Base-by-base conservation (phyloP, 192 early-diverging fungal genomes). In the Rhizophlyctis rosea region DNA sequence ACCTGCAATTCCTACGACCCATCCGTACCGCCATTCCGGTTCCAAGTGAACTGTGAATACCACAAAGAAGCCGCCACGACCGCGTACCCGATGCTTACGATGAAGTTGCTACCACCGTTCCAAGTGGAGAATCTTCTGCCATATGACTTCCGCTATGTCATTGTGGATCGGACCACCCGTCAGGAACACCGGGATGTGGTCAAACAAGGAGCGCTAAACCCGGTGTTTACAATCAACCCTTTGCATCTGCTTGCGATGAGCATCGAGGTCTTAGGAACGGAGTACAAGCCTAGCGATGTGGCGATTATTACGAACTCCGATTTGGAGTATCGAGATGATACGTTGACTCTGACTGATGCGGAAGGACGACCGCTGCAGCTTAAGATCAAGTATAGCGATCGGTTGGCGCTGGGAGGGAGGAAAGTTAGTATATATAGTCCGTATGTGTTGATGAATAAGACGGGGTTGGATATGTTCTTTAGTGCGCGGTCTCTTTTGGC, bases 71-170 rank as follows among this genome's bases (percentile, higher is more conserved):
- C 32, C 0, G 62, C 33, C 13, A 60, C 24, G 35, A 56, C 51
- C 24, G 49, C 39, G 7, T 80, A 83, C 65, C 81, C 81, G 23
- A 62, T 64, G n/a, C 47, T 84, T 52, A 75, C 63, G 2, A 74
- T 81, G 33, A 59, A 63, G 61, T 50, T 84, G 1, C 28, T 78
- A 3, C 69, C 79, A 52, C 94, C 94, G 33, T 89, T 87, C 62
- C 89, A 92, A 75, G 79, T 99, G 29, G 97, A 99, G 77, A 99
- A 99, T 62, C 74, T 98, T 24, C 74, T 99, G 31, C 97, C 97
- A 0, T 97, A 90, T 68, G 83, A 92, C 55, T 76, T 94, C 64
- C 79, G 82, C 21, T 91, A 91, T 53, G 76, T 75, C n/a, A 81
- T 99, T 13, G 72, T 85, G 50, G 94, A 94, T 67, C 86, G 87